phyloP scores from a whole-genome alignment of 2,329 filamentous ascomycete genomes.

The Ilyonectria sp. region DNA sequence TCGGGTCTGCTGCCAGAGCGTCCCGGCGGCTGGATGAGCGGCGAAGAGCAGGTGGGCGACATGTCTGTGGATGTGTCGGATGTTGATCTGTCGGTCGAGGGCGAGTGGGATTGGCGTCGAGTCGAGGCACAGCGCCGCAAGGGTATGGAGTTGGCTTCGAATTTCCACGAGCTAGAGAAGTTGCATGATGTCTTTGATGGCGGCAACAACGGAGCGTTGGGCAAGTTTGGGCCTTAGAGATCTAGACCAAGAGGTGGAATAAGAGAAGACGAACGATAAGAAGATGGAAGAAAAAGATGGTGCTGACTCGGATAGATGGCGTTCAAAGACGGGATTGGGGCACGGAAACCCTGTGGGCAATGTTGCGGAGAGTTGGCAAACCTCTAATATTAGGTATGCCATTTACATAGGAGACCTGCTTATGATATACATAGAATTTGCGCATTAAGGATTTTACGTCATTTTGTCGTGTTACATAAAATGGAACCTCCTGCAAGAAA shows the following conservation, averaged over 20 bases:
- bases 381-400: conserved; percentile 3
- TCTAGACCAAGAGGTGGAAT: neutral
- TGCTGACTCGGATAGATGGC: neutral
- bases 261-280: conserved; percentile 5
- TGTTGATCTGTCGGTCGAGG: conserved; percentile 52
- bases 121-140: conserved; percentile 69
- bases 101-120: conserved; percentile 71
- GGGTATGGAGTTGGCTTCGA: conserved; percentile 68
- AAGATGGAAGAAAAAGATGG: neutral
- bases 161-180: conserved; percentile 71
- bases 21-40: conserved; percentile 75
- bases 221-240: conserved; percentile 62
- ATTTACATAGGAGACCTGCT: conserved; percentile 17
- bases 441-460: conserved; percentile 7
- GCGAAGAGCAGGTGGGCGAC: conserved; percentile 59
- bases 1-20: conserved; percentile 82
- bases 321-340: conserved; percentile 9
- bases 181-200: conserved; percentile 68
- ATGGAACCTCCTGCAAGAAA: neutral
- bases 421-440: conserved; percentile 24
- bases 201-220: conserved; percentile 66
- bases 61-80: conserved; percentile 56
- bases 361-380: neutral
- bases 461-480: conserved; percentile 12
- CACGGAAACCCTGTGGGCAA: neutral